Conservation (phyloP, 2,329 filamentous ascomycete genomes). For the Camptophora hylomeconis region DNA sequence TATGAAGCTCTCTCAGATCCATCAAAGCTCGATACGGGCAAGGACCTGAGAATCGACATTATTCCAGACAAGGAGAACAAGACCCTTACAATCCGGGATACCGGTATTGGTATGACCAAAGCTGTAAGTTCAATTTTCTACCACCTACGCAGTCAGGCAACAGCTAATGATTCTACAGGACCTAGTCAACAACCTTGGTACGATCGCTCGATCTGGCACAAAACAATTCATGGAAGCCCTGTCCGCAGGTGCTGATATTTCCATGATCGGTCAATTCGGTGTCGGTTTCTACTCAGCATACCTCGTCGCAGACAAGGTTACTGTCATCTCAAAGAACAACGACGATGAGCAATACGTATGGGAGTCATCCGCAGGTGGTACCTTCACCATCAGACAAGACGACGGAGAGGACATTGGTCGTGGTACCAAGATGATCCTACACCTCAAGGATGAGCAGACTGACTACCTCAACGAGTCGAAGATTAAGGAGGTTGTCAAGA, state of each 20-base stretch:
- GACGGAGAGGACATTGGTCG: slow-evolving; percentile 84
- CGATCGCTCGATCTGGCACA: slow-evolving; percentile 95
- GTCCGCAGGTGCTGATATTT: slow-evolving; percentile 94
- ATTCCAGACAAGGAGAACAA: slow-evolving; percentile 95
- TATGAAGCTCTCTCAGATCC: slow-evolving; percentile 97
- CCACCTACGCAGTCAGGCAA: slow-evolving; percentile 1
- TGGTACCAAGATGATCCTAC: slow-evolving; percentile 94
- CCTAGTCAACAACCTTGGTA: slow-evolving; percentile 99
- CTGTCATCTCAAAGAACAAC: slow-evolving; percentile 96
- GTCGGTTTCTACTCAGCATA: slow-evolving; percentile 99
- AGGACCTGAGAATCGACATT: slow-evolving; percentile 98
- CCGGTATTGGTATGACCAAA: slow-evolving; percentile 99
- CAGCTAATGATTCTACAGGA: slow-evolving; percentile 48
- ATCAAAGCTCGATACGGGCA: slow-evolving; percentile 90
- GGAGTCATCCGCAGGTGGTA: slow-evolving; percentile 95
- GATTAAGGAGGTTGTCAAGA: slow-evolving; percentile 99
- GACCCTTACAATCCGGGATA: slow-evolving; percentile 94
- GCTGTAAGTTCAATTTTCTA: slow-evolving; percentile 54
- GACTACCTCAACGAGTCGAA: slow-evolving; percentile 98
- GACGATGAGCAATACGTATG: slow-evolving; percentile 99
- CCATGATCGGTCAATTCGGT: slow-evolving; percentile 99
- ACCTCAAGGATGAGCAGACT: slow-evolving; percentile 97
- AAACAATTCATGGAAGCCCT: slow-evolving; percentile 99
- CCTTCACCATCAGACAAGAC: slow-evolving; percentile 85
- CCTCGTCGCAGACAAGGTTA: slow-evolving; percentile 93